A percentile compares a stretch with the other conserved stretches of the same genome.
Conservation (phyloP, 805 yeast genomes). For the Myxozyma melibiosi region DNA sequence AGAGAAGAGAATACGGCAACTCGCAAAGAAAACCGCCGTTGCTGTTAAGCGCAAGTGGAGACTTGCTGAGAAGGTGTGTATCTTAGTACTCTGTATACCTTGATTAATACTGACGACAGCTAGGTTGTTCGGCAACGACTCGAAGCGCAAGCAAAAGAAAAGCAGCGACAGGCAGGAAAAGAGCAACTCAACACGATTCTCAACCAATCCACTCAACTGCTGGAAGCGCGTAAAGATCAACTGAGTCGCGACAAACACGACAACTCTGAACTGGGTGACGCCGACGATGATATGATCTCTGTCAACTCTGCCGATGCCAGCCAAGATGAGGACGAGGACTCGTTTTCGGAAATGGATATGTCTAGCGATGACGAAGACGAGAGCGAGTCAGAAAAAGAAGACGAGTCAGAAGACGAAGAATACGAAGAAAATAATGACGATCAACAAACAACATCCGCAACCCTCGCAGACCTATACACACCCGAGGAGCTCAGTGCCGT, state of each 20-base stretch:
- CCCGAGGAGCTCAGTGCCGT: background rate
- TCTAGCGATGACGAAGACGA: constrained; percentile 34
- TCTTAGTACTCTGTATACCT: constrained; percentile 43
- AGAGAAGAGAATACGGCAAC: constrained; percentile 64
- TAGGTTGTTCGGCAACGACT: constrained; percentile 65
- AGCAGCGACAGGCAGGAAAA: constrained; percentile 78
- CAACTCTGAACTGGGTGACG: constrained; percentile 24
- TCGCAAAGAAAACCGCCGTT: constrained; percentile 80
- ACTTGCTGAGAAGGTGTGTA: constrained; percentile 74
- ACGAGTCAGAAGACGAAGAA: constrained; percentile 37
- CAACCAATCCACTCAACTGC: constrained; percentile 85
- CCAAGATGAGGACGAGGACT: constrained; percentile 20
- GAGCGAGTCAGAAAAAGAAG: constrained; percentile 25
- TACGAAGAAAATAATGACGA: constrained; percentile 40
- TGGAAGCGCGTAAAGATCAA: constrained; percentile 75
- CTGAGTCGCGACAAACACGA: background rate
- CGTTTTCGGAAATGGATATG: constrained; percentile 30
- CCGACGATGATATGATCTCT: constrained; percentile 31
- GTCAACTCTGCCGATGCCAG: background rate
- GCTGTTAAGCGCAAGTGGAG: constrained; percentile 91
- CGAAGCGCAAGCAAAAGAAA: constrained; percentile 65
- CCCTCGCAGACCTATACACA: constrained; percentile 11
- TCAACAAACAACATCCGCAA: constrained; percentile 11
- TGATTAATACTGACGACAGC: background rate
- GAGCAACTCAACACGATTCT: constrained; percentile 84